These are phyloP conservation scores for Mortierella antarctica DNA, from an alignment of 192 early-diverging fungal species.

Conservation along the genomic window DNA sequence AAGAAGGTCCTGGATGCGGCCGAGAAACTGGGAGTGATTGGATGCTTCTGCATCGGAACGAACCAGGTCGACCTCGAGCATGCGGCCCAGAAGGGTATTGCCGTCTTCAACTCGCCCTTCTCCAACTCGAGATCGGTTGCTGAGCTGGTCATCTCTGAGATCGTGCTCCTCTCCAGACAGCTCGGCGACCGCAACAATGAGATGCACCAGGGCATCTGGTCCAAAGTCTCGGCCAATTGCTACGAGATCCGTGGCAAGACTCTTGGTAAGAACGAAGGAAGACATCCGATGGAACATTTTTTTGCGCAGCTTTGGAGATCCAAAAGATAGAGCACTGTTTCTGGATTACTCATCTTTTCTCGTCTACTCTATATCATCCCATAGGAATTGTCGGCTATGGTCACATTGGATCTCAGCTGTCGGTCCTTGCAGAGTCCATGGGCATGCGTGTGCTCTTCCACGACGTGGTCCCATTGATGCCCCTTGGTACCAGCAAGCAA, in stretches of 20 bases:
- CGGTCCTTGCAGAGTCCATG: slow-evolving; percentile 95
- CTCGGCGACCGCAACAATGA: slow-evolving; percentile 95
- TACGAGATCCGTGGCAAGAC: slow-evolving; percentile 97
- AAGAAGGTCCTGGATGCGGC: slow-evolving; percentile 88
- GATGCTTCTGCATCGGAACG: slow-evolving; percentile 61
- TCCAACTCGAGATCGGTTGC: slow-evolving; percentile 96
- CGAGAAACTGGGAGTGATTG: slow-evolving; percentile 71
- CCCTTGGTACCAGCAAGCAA: slow-evolving; percentile 87
- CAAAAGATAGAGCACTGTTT: neutral
- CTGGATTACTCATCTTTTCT: neutral
- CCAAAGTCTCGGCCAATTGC: slow-evolving; percentile 87
- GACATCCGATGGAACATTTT: too few species aligned
- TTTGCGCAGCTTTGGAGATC: too few species aligned
- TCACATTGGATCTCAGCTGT: slow-evolving; percentile 98
- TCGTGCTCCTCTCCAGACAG: slow-evolving; percentile 91
- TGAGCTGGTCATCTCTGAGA: slow-evolving; percentile 94
- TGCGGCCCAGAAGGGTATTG: slow-evolving; percentile 89
- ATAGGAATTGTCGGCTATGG: slow-evolving; percentile 97
- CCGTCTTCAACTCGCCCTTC: slow-evolving; percentile 99
- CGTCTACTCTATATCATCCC: neutral
- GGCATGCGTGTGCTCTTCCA: slow-evolving; percentile 96
- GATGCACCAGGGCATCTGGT: slow-evolving; percentile 94
- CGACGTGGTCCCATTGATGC: slow-evolving; percentile 92
- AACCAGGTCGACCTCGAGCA: slow-evolving; percentile 86
- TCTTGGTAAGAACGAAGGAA: slow-evolving; percentile 56